These are phyloP conservation scores for Suillus americanus DNA, from an alignment of 768 basidiomycete species.

Conservation along the genomic window DNA sequence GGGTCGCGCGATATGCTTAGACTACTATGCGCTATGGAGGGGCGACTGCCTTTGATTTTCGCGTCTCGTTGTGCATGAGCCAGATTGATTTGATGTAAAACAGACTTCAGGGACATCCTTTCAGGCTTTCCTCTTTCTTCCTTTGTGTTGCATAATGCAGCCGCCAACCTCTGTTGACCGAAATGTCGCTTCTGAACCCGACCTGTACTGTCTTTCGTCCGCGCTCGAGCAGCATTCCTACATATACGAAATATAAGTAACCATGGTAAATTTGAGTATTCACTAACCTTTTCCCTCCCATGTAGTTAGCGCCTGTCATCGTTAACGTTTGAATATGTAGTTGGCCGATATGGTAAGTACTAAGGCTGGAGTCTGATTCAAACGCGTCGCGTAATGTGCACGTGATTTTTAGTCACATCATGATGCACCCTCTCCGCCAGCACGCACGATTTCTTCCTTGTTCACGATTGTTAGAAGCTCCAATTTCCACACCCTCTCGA, in stretches of 20 bases:
- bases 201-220: conserved; percentile 53
- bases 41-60: background rate
- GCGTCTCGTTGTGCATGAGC: conserved; percentile 24
- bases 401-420: background rate
- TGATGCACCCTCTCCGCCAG: no score
- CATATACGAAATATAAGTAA: background rate
- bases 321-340: background rate
- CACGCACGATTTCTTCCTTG: background rate
- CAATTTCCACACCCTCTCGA: background rate
- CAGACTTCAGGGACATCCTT: conserved; percentile 10
- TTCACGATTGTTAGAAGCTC: background rate
- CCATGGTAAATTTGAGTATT: background rate
- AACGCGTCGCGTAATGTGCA: background rate
- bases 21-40: background rate
- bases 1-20: conserved; percentile 5
- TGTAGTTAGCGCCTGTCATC: conserved; percentile 74
- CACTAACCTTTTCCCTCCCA: conserved; percentile 67
- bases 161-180: conserved; percentile 55
- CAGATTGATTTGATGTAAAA: conserved; percentile 23
- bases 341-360: background rate
- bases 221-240: conserved; percentile 60
- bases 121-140: conserved; percentile 9
- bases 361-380: background rate
- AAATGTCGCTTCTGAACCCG: conserved; percentile 62
- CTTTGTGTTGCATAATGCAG: conserved; percentile 34